These are phyloP conservation scores for Fusarium sp. DNA, from an alignment of 2,329 filamentous ascomycete species.

Conservation along the genomic window DNA sequence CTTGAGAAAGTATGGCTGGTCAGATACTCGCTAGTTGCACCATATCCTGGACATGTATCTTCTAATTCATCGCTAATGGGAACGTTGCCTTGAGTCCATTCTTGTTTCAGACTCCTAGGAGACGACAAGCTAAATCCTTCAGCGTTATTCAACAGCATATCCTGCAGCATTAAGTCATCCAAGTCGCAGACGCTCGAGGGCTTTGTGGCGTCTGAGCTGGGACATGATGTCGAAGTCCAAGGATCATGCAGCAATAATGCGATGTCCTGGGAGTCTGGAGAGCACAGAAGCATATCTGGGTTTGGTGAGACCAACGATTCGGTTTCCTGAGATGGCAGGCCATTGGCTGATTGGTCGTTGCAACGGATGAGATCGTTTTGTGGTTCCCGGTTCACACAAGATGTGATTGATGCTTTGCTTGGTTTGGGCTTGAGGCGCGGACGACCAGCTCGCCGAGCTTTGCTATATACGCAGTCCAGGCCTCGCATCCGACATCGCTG, in stretches of 20 bases:
- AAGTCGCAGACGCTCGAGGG: fast-evolving
- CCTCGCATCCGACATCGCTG: neutral
- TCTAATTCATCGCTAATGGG: fast-evolving
- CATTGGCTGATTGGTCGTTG: no score
- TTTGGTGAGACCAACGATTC: no score
- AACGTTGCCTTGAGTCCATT: neutral
- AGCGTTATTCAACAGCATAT: neutral
- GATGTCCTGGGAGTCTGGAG: neutral
- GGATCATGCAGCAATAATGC: neutral
- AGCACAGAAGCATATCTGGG: neutral
- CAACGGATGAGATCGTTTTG: fast-evolving
- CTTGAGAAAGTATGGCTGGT: no score
- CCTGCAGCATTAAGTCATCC: neutral
- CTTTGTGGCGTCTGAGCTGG: neutral
- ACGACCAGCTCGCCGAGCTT: neutral
- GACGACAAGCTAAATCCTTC: fast-evolving
- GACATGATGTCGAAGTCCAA: neutral
- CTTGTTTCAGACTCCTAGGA: neutral
- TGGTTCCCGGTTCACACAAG: fast-evolving
- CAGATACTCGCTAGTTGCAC: fast-evolving
- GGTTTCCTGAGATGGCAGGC: no score
- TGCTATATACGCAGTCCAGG: neutral
- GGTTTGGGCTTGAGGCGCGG: neutral
- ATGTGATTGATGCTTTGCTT: neutral
- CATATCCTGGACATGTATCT: neutral